A percentile compares a stretch with the other conserved stretches of the same genome.
These are phyloP conservation scores for Hygrocybe punicea DNA, from an alignment of 768 basidiomycete species.

Conservation along the genomic window DNA sequence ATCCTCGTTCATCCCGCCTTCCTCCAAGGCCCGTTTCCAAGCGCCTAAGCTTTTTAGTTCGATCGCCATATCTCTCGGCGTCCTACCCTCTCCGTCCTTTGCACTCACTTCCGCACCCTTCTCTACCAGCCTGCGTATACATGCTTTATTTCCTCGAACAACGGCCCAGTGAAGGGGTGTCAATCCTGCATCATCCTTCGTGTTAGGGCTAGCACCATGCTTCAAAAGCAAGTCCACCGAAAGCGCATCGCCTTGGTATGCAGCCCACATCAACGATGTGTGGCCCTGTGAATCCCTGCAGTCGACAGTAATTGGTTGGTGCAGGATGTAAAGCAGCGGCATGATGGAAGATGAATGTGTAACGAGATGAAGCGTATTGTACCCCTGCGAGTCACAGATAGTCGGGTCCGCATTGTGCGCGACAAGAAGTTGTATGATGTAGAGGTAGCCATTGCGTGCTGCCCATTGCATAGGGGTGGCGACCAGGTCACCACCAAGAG, in stretches of 20 bases:
- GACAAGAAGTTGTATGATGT: conserved; percentile 89
- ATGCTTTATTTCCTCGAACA: conserved; percentile 86
- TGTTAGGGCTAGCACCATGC: conserved; percentile 77
- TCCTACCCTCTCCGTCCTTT: conserved; percentile 81
- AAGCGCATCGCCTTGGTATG: conserved; percentile 96
- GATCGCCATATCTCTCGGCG: conserved; percentile 89
- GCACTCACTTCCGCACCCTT: conserved; percentile 79
- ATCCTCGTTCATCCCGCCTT: conserved; percentile 78
- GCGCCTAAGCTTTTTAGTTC: conserved; percentile 89
- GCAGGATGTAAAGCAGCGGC: conserved; percentile 87
- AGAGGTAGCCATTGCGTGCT: conserved; percentile 93
- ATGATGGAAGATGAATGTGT: conserved; percentile 94
- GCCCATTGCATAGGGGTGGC: conserved; percentile 99
- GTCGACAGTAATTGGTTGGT: conserved; percentile 92
- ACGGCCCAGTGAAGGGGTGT: conserved; percentile 97
- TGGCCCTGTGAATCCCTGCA: conserved; percentile 89
- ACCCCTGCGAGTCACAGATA: conserved; percentile 88
- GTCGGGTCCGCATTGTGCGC: conserved; percentile 89
- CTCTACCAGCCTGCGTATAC: conserved; percentile 80
- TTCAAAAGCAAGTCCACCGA: conserved; percentile 87
- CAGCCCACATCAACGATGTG: conserved; percentile 97
- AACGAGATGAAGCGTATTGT: conserved; percentile 92
- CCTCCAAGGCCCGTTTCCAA: conserved; percentile 85
- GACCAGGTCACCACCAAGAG: conserved; percentile 86
- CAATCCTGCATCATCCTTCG: conserved; percentile 78